A percentile compares a stretch with the other conserved stretches of the same genome.
Evolutionary conservation across 2,329 filamentous ascomycete species (phyloP).

Genomic region (Pseudogymnoascus sp.): DNA sequence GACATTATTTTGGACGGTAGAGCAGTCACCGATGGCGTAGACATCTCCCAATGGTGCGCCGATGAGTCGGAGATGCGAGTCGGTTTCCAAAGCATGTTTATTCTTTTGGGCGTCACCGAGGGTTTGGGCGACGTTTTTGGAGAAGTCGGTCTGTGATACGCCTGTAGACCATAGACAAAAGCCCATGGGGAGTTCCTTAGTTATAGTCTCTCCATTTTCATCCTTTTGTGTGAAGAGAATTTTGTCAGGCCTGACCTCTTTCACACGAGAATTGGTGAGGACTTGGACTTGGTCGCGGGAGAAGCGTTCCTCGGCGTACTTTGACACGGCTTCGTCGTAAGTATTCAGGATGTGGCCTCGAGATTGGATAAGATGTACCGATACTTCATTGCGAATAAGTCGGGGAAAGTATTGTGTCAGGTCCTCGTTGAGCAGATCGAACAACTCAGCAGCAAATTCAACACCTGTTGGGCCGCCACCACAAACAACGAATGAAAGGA

Average conservation of each 20-base stretch:
- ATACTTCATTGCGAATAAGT: slow-evolving; percentile 92
- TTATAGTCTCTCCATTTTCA: slow-evolving; percentile 63
- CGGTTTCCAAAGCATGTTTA: slow-evolving; percentile 85
- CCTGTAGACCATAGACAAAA: slow-evolving; percentile 98
- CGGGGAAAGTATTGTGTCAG: slow-evolving; percentile 74
- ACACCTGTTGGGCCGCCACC: slow-evolving; percentile 95
- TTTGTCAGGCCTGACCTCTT: slow-evolving; percentile 74
- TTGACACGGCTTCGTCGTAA: slow-evolving; percentile 89
- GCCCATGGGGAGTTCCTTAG: slow-evolving; percentile 89
- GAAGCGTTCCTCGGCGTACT: slow-evolving; percentile 86
- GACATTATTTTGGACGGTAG: slow-evolving; percentile 95
- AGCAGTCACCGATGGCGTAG: slow-evolving; percentile 92
- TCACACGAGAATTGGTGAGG: slow-evolving; percentile 85
- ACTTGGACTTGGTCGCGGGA: slow-evolving; percentile 86
- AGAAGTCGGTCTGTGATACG: slow-evolving; percentile 77
- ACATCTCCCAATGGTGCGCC: slow-evolving; percentile 89
- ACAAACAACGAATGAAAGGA: slow-evolving; percentile 92
- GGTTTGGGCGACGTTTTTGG: slow-evolving; percentile 66
- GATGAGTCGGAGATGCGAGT: slow-evolving; percentile 81
- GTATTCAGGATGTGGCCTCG: slow-evolving; percentile 94
- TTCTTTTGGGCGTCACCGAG: slow-evolving; percentile 75
- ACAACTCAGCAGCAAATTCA: slow-evolving; percentile 94
- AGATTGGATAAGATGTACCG: slow-evolving; percentile 93
- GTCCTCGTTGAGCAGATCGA: slow-evolving; percentile 94
- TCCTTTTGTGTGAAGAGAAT: slow-evolving; percentile 83